These are phyloP conservation scores for Quercus tomentella DNA, from an alignment of 331 rosid genomes.

Conservation along the genomic window DNA sequence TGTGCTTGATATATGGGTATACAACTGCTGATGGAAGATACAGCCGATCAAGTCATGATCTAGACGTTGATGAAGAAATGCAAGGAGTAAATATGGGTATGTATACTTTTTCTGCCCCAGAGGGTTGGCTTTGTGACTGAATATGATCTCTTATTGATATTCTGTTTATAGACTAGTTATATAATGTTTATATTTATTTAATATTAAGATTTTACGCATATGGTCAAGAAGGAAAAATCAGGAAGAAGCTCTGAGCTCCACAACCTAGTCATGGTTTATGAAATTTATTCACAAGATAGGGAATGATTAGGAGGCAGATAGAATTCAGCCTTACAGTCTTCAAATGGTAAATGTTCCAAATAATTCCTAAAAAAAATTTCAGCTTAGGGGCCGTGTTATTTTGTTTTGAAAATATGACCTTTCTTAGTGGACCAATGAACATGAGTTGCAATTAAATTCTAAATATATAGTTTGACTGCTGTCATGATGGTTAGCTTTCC, in stretches of 20 bases:
- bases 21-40: conserved; percentile 78
- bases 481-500: background rate
- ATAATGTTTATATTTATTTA: background rate
- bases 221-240: background rate
- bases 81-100: conserved; percentile 45
- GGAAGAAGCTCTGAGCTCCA: background rate
- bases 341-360: background rate
- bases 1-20: conserved; percentile 60
- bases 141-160: background rate
- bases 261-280: background rate
- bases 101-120: background rate
- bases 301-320: background rate
- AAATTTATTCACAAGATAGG: background rate
- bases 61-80: conserved; percentile 48
- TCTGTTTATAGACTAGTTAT: background rate
- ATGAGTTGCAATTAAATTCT: background rate
- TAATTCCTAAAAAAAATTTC: background rate
- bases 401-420: background rate
- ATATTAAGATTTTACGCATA: background rate
- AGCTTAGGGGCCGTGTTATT: background rate
- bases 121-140: background rate
- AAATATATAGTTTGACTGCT: background rate
- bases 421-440: background rate
- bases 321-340: background rate
- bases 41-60: conserved; percentile 80